Percentiles rank a stretch among this genome's conserved stretches.
Evolutionary conservation across 2,329 filamentous ascomycete genomes (phyloP).

Genomic region (Acarospora socialis): DNA sequence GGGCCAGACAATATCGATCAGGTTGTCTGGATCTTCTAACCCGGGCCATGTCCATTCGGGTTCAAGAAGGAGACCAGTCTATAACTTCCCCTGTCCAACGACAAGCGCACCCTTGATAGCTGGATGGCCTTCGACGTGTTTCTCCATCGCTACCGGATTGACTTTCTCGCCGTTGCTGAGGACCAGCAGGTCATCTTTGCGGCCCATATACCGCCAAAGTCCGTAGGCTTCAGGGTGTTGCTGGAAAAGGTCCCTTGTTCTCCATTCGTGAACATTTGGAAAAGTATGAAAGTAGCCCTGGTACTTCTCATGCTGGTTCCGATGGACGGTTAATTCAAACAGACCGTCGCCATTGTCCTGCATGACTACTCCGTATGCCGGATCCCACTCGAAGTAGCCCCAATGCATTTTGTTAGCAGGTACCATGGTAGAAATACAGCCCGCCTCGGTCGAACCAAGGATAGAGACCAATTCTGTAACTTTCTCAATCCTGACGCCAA

Average conservation of each 20-base stretch:
- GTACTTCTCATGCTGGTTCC: conserved; percentile 1
- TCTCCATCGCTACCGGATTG: conserved; percentile 34
- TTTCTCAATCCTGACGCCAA: no score
- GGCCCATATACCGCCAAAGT: conserved; percentile 7
- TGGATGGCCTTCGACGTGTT: conserved; percentile 26
- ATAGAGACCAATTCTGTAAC: no score
- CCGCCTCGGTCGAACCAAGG: conserved; percentile 9
- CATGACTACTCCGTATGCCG: conserved; percentile 5
- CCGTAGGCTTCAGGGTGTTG: conserved; percentile 8
- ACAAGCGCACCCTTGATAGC: conserved; percentile 30
- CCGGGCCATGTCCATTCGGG: conserved; percentile 18
- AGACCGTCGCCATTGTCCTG: conserved; percentile 7
- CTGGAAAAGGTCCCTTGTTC: conserved; percentile 5
- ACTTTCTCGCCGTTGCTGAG: conserved; percentile 39
- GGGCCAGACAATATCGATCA: conserved; percentile 11
- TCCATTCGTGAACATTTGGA: conserved; percentile 1
- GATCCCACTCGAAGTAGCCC: conserved; percentile 9
- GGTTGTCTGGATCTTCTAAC: conserved; percentile 4
- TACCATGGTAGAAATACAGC: conserved; percentile 1
- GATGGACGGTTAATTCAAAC: conserved; percentile 8
- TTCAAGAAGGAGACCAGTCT: conserved; percentile 36
- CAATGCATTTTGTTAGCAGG: conserved; percentile 8
- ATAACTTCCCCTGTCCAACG: conserved; percentile 33
- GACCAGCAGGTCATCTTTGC: conserved; percentile 35
- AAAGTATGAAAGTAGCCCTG: conserved; percentile 1